Base-by-base conservation (phyloP, 2,329 filamentous ascomycete genomes). In the Hypoxylon sp. region DNA sequence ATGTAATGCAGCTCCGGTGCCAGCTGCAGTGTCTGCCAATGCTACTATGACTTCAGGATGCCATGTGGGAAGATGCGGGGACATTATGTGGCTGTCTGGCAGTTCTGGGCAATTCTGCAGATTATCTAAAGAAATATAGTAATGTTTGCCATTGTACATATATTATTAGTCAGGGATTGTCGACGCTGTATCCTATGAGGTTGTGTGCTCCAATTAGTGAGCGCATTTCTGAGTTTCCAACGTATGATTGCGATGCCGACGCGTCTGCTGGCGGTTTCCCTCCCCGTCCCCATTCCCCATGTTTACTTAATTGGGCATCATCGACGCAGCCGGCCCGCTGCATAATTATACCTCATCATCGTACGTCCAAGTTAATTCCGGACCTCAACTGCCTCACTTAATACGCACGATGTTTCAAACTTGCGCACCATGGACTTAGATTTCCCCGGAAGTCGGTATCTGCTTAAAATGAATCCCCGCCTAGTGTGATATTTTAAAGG, bases 101-200 rank as follows among this genome's bases (percentile, higher is more conserved):
- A 27, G 24, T 59, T 47, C 44, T n/a, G 35, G 17, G 35, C 8
- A 35, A 17, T 32, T 35, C 39, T 51, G 46, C 24, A 24, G 1
- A 61, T 61, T 57, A 65, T 62, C 54, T 54, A 62, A 62, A 62
- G 50, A 24, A 1, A 59, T 65, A 50, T 68, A 44, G 66, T 54
- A 62, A 65, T 54, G 48, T 65, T 63, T 62, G 50, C 55, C 51
- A 48, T 56, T 15, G 65, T 48, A 63, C 53, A 55, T 57, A 35
- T 65, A 59, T 24, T 51, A 61, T 65, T 65, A 55, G 66, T 62
- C 66, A 65, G 52, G 53, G 57, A 68, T 68, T 59, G 17, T 24
- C 27, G 15, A 55, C 27, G n/a, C 24, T 52, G 46, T 62, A 52
- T 65, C 57, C 37, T 56, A 51, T 56, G 62, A 59, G 46, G 39